Conservation (phyloP, 208 protist genomes). For the Histomonas meleagridis region DNA sequence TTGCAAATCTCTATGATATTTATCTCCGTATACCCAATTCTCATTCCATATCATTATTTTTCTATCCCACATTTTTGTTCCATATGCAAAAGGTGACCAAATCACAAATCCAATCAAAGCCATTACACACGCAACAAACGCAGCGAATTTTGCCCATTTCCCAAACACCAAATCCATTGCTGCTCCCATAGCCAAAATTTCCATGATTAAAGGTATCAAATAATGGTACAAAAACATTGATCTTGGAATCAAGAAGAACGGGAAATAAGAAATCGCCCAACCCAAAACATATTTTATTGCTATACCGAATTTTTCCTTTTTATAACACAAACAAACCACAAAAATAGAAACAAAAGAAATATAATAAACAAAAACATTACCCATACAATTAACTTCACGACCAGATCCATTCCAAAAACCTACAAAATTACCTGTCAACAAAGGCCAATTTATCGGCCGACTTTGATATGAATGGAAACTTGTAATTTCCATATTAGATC, state of each 20-base stretch:
- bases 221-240: neutral
- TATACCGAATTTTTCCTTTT: neutral
- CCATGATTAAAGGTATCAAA: neutral
- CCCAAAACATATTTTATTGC: neutral
- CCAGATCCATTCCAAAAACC: neutral
- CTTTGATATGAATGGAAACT: neutral
- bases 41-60: neutral
- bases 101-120: neutral
- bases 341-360: neutral
- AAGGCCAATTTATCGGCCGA: neutral
- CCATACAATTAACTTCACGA: conserved; percentile 6
- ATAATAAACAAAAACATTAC: conserved; percentile 22
- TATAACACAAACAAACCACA: neutral
- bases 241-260: conserved; percentile 6
- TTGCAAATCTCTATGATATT: neutral
- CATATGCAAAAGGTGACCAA: neutral
- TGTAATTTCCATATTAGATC: neutral
- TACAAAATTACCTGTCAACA: neutral
- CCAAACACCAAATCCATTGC: neutral
- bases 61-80: neutral
- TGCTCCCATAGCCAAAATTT: neutral
- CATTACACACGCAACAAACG: neutral
- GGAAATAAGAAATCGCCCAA: neutral
- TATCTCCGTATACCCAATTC: neutral
- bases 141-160: neutral